Evolutionary conservation across 257 asterid genomes (phyloP), one percentile per base, ranked within the genome.

Genomic region (Fraxinus cuspidata): DNA sequence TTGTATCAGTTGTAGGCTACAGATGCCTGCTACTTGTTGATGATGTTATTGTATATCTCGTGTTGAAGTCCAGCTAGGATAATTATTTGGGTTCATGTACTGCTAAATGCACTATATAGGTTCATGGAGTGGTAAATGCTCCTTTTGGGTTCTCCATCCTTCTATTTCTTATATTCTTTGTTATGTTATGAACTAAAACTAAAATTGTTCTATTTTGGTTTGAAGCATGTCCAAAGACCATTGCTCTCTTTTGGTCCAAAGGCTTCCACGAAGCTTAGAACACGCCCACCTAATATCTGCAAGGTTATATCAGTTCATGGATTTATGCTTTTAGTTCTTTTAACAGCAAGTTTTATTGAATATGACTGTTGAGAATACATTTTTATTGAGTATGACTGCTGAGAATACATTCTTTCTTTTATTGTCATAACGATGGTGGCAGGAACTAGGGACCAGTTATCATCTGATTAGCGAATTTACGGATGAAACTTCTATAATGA

Each of bases 191-290:
- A 16, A 38, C 63, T 49, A 44, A 72, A 82, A 60, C 75, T 68
- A 77, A 25, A 85, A n/a, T 75, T 47, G 34, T 44, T 68, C 13
- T 40, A 31, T 76, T 79, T 60, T 81, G 70, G 70, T 86, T 74
- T 87, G 89, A 91, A 94, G 98, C 99, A 93, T 84, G 96, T 95
- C 79, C 99, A 93, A 79, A 94, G 98, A 67, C 96, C 97, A 38
- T 82, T 93, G 79, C 89, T 89, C 78, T 95, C 97, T 8, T 95
- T 95, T 87, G 98, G 99, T 67, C 99, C 99, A 2, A 93, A 93
- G 83, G 89, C 94, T 79, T 89, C 97, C 84, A 83, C 87, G 88
- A 89, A 90, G 84, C 97, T 93, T 71, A 85, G 85, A 81, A 91
- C 99, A 6, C 74, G 79, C 83, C 97, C 99, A 2, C 83, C 89